Base-by-base conservation (phyloP, 768 basidiomycete species). In the Mycena galopus region DNA sequence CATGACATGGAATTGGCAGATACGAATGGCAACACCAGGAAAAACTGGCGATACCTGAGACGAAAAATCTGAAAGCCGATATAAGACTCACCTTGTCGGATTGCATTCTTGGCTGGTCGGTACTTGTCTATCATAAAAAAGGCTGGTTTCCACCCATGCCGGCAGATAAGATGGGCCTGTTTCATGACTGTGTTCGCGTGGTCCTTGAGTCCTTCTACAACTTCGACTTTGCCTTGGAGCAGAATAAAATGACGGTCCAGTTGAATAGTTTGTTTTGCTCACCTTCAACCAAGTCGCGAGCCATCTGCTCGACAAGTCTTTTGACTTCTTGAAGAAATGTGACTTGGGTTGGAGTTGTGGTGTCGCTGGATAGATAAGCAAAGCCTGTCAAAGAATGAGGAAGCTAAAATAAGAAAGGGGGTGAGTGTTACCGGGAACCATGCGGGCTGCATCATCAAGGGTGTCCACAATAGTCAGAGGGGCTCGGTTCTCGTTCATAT, bases 1-100 rank as follows among this genome's bases (percentile, higher is more conserved):
- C 57, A 76, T 72, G 25, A 76, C 69, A 50, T 76, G 75, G 27
- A 76, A 76, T 47, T 76, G 75, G 44, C 75, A 76, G 3, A 76
- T 64, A 0, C 69, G 70, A 14, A 76, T 71, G n/a, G 4, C 10
- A 29, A 73, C 27, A 1, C 42, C 65, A 12, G 73, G 51, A 29
- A 73, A 70, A 5, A 69, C 69, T 69, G 39, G 23, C 0, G 3
- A n/a, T n/a, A n/a, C n/a, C n/a, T n/a, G 62, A 7, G 32, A 1
- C 9, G 27, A 12, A 67, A 10, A 12, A 12, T 11, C 6, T 21
- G 0, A 9, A 14, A 19, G 35, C 29, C n/a, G 29, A 25, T 27
- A 42, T 3, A n/a, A 23, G 2, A 29, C n/a, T 19, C 12, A 65
- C 65, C 71, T 44, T 39, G 39, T 37, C 37, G 3, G 3, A 74